phyloP scores from a whole-genome alignment of 208 protist genomes.

The Acanthamoeba healyi region DNA sequence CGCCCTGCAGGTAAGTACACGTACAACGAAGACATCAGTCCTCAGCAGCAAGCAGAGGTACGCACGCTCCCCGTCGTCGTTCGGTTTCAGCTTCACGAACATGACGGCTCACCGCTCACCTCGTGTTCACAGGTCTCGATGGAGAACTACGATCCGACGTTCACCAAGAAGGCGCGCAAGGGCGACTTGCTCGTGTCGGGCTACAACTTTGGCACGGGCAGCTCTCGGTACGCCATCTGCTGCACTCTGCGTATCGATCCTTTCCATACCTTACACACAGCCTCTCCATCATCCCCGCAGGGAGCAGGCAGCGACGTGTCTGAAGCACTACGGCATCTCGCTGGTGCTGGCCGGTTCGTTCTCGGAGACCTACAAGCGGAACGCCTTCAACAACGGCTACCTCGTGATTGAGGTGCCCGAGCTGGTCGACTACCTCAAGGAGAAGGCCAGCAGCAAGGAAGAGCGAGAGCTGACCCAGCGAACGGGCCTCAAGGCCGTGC shows the following conservation, averaged over 20 bases:
- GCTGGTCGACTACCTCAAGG: conserved; percentile 77
- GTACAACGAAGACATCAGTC: conserved; percentile 86
- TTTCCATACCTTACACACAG: neutral
- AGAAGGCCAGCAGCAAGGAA: neutral
- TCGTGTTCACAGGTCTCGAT: neutral
- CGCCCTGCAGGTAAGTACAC: conserved; percentile 87
- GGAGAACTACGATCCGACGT: conserved; percentile 49
- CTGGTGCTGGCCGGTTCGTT: conserved; percentile 85
- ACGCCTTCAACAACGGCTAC: conserved; percentile 89
- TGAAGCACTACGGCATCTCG: conserved; percentile 76
- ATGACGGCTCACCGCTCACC: neutral
- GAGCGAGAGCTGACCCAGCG: conserved; percentile 18
- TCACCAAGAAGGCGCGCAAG: conserved; percentile 68
- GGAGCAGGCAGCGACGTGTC: conserved; percentile 33
- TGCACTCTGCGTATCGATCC: no score
- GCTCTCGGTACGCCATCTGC: conserved; percentile 88
- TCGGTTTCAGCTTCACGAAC: neutral
- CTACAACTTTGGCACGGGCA: conserved; percentile 91
- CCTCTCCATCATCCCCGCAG: neutral
- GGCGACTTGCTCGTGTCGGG: conserved; percentile 86
- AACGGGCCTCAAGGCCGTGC: neutral
- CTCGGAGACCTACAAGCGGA: conserved; percentile 89
- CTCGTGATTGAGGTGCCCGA: conserved; percentile 82
- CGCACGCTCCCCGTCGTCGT: neutral
- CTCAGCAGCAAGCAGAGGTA: conserved; percentile 78